phyloP scores from a whole-genome alignment of 225 moss, liverwort and hornwort genomes.

The Pseudisothecium myosuroides region DNA sequence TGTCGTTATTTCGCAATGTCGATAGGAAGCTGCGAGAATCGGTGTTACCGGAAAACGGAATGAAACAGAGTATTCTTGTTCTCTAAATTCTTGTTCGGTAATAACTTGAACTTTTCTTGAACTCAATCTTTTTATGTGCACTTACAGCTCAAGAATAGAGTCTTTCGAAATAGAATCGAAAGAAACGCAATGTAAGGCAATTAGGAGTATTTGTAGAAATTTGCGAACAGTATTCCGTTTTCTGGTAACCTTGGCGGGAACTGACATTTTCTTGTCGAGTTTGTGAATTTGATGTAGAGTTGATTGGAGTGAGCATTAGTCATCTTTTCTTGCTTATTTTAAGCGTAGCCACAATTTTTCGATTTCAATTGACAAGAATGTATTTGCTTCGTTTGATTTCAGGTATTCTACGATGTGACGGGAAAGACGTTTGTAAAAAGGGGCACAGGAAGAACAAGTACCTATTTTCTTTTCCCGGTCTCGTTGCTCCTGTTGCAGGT shows the following conservation, averaged over 20 bases:
- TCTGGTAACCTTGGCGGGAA: background rate
- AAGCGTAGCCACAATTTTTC: background rate
- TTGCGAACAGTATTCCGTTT: background rate
- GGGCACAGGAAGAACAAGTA: conserved; percentile 82
- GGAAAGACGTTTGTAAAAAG: conserved; percentile 80
- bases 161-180: background rate
- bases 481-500: conserved; percentile 65
- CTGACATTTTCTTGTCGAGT: background rate
- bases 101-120: background rate
- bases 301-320: background rate
- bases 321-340: background rate
- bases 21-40: background rate
- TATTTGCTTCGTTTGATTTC: background rate
- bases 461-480: conserved; percentile 76
- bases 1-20: background rate
- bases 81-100: background rate
- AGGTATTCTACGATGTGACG: conserved; percentile 77
- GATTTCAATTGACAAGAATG: background rate
- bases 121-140: background rate
- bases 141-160: background rate
- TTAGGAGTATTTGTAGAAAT: background rate
- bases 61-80: background rate
- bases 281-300: background rate
- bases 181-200: background rate
- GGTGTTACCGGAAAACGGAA: background rate